Conservation (phyloP, 768 basidiomycete species). For the Rhizopogon vesiculosus region DNA sequence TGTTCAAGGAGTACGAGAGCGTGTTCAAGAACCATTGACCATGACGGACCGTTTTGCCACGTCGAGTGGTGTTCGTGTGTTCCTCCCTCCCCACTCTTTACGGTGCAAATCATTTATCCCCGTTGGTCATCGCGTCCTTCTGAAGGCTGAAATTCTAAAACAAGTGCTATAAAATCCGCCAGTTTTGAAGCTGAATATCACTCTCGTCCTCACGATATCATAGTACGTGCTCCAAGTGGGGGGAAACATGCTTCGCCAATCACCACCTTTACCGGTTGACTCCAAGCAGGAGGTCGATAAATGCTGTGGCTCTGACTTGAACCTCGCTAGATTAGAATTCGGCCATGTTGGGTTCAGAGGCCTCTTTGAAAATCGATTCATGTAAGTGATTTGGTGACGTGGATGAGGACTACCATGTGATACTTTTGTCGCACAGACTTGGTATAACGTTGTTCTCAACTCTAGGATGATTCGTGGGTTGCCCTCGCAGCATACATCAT, state of each 20-base stretch:
- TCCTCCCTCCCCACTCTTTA: background rate
- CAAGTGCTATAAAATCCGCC: background rate
- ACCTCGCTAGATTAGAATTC: conserved; percentile 11
- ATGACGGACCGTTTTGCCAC: background rate
- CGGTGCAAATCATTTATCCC: background rate
- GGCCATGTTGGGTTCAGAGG: conserved; percentile 21
- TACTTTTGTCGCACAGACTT: conserved; percentile 12
- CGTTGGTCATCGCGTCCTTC: background rate
- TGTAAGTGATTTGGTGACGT: conserved; percentile 13
- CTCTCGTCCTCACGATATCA: background rate
- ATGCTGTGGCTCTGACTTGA: conserved; percentile 1
- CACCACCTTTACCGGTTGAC: background rate
- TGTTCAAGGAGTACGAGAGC: too few species aligned
- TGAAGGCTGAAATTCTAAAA: background rate
- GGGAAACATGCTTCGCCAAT: background rate
- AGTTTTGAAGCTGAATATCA: background rate
- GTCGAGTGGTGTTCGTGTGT: background rate
- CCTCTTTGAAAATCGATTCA: conserved; percentile 22
- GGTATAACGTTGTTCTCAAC: conserved; percentile 28
- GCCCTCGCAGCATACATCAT: background rate
- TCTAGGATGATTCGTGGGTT: conserved; percentile 26
- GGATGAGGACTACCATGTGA: background rate
- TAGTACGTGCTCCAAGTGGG: background rate
- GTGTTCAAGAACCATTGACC: too few species aligned
- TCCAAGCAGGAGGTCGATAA: background rate